Conservation (phyloP, 2,329 filamentous ascomycete genomes). For the Zarea fungicola region DNA sequence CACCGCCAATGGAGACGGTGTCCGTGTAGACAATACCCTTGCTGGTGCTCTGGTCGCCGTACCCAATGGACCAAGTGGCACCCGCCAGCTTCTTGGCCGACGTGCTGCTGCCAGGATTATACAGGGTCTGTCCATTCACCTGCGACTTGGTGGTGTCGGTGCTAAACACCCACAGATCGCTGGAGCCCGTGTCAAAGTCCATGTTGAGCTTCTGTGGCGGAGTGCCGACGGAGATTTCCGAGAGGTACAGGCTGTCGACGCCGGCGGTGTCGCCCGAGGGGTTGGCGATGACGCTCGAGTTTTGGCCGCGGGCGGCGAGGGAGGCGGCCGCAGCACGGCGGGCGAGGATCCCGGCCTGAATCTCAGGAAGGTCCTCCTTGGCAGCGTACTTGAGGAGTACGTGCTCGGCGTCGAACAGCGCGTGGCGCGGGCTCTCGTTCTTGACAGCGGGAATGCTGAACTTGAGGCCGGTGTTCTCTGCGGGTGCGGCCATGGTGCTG, state of each 20-base stretch:
- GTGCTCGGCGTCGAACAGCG: background rate
- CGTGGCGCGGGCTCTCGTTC: slow-evolving; percentile 1
- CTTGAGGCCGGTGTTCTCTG: background rate
- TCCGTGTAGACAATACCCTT: slow-evolving; percentile 40
- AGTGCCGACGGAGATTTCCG: slow-evolving; percentile 30
- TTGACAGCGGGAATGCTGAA: slow-evolving; percentile 6
- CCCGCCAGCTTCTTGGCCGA: slow-evolving; percentile 33
- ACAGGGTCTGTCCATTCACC: slow-evolving; percentile 36
- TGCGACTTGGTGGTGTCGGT: slow-evolving; percentile 33
- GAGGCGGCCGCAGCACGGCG: background rate
- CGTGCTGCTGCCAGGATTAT: slow-evolving; percentile 32
- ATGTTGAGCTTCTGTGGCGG: slow-evolving; percentile 35
- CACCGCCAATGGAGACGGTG: slow-evolving; percentile 35
- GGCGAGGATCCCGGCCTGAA: slow-evolving; percentile 1
- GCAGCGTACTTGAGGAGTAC: slow-evolving; percentile 7
- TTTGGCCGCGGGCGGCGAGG: background rate
- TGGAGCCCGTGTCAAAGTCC: slow-evolving; percentile 39
- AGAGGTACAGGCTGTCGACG: slow-evolving; percentile 10
- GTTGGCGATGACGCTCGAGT: slow-evolving; percentile 3
- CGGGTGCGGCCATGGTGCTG: slow-evolving; percentile 1
- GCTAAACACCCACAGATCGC: slow-evolving; percentile 43
- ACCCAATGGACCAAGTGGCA: slow-evolving; percentile 37
- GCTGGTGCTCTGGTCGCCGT: slow-evolving; percentile 39
- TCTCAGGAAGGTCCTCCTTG: background rate
- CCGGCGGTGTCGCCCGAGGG: background rate